phyloP scores from a whole-genome alignment of 2,329 filamentous ascomycete genomes.

The Exophiala dermatitidis region DNA sequence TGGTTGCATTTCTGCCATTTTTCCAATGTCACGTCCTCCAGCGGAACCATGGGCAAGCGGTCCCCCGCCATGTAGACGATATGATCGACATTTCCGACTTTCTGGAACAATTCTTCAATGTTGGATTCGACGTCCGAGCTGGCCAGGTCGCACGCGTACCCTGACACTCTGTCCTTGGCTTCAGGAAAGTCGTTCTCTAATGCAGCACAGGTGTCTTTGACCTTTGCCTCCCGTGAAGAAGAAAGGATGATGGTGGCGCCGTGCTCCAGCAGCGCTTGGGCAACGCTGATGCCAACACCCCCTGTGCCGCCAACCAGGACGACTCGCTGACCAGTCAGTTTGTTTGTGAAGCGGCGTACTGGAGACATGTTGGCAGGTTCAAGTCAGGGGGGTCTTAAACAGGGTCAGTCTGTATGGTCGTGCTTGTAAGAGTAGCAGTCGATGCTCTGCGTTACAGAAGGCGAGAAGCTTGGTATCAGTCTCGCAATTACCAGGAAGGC shows the following conservation, averaged over 20 bases:
- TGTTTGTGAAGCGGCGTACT: constrained; percentile 24
- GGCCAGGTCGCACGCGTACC: constrained; percentile 45
- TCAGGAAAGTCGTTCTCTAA: constrained; percentile 42
- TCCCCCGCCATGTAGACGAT: constrained; percentile 53
- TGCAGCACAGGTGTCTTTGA: constrained; percentile 42
- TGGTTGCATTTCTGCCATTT: constrained; percentile 40
- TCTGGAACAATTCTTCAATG: constrained; percentile 40
- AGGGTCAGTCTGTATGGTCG: not conserved
- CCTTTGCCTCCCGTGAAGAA: constrained; percentile 48
- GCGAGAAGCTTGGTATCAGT: not conserved
- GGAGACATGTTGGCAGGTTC: constrained; percentile 27
- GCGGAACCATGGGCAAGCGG: constrained; percentile 34
- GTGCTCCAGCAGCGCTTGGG: constrained; percentile 50
- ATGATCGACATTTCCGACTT: constrained; percentile 42
- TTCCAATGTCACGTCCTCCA: constrained; percentile 39
- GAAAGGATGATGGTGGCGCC: constrained; percentile 53
- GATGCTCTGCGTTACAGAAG: too few species aligned
- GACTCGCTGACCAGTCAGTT: constrained; percentile 33
- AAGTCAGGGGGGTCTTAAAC: not conserved
- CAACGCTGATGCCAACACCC: constrained; percentile 57
- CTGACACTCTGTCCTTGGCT: constrained; percentile 34
- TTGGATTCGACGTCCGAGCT: constrained; percentile 43
- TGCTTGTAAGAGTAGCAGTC: too few species aligned
- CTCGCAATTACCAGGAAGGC: not conserved
- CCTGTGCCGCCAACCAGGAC: constrained; percentile 58